Percentiles rank a stretch among this genome's conserved stretches.
Evolutionary conservation across 1,139 yeast genomes (phyloP).

Genomic region (Nakaseomyces sp.): DNA sequence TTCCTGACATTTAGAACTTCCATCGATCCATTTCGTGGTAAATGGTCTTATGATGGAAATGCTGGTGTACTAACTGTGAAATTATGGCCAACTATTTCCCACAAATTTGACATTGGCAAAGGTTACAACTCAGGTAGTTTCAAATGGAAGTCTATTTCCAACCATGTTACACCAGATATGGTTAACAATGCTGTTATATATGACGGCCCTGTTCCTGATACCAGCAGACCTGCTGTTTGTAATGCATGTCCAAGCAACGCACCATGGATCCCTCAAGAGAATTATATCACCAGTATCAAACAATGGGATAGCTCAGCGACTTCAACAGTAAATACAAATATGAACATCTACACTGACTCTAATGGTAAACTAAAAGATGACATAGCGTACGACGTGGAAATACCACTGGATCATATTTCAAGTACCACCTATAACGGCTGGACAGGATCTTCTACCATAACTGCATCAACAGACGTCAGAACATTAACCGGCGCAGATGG

Average conservation of each 20-base stretch:
- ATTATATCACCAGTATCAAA: neutral
- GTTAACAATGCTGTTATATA: constrained; percentile 13
- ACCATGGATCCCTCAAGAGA: constrained; percentile 13
- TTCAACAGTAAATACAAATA: neutral
- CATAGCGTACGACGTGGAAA: neutral
- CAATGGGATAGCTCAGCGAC: neutral
- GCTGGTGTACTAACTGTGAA: constrained; percentile 13
- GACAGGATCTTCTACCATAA: neutral
- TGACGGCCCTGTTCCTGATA: constrained; percentile 10
- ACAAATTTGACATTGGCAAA: constrained; percentile 13
- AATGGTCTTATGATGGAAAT: constrained; percentile 9
- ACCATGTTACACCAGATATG: constrained; percentile 8
- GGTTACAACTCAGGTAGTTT: constrained; percentile 12
- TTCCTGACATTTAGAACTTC: constrained; percentile 11
- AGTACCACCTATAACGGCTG: neutral
- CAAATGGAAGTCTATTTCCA: constrained; percentile 7
- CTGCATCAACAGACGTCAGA: too few species aligned
- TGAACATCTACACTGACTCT: neutral
- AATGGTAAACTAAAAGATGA: neutral
- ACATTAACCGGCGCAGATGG: neutral
- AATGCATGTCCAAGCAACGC: constrained; percentile 9
- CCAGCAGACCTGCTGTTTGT: constrained; percentile 9
- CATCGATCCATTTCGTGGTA: constrained; percentile 6
- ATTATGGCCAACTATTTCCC: constrained; percentile 8
- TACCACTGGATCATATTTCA: neutral